These are phyloP conservation scores for Metroxylon sagu DNA, from an alignment of 176 grass and related monocot species.

Conservation along the genomic window DNA sequence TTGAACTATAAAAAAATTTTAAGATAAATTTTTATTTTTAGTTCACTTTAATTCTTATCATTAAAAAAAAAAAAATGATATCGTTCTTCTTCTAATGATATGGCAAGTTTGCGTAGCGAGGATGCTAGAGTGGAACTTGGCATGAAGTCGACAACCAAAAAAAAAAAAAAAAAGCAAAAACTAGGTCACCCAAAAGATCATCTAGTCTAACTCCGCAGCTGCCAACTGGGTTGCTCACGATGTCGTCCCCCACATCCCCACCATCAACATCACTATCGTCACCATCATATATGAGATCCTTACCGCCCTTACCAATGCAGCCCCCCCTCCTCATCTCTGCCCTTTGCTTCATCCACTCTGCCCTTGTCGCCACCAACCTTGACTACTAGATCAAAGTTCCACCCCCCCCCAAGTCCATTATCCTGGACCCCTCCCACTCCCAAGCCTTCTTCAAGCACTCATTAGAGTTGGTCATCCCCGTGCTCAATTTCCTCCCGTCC, in stretches of 20 bases:
- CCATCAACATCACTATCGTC: conserved; percentile 81
- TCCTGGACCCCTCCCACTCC: conserved; percentile 87
- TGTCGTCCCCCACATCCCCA: conserved; percentile 61
- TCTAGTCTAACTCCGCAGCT: conserved; percentile 76
- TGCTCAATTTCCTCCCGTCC: conserved; percentile 79
- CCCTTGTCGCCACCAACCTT: conserved; percentile 76
- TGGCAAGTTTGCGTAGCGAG: too few species aligned
- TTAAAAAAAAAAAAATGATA: too few species aligned
- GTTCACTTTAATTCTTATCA: too few species aligned
- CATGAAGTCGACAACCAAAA: too few species aligned
- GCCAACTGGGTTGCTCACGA: conserved; percentile 73
- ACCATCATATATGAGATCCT: conserved; percentile 79
- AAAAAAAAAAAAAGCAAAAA: too few species aligned
- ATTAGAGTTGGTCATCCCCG: conserved; percentile 45
- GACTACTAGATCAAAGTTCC: conserved; percentile 73
- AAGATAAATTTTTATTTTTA: too few species aligned
- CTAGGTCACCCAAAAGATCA: too few species aligned
- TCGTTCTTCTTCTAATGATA: too few species aligned
- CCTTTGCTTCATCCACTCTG: conserved; percentile 76
- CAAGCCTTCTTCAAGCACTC: conserved; percentile 99
- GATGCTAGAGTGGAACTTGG: too few species aligned
- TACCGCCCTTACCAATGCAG: conserved; percentile 53
- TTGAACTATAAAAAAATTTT: too few species aligned
- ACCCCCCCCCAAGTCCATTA: conserved; percentile 85
- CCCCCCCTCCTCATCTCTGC: conserved; percentile 65